Base-by-base conservation (phyloP, 371 early-diverging fungal species). In the Syncephalis plumigaleata region DNA sequence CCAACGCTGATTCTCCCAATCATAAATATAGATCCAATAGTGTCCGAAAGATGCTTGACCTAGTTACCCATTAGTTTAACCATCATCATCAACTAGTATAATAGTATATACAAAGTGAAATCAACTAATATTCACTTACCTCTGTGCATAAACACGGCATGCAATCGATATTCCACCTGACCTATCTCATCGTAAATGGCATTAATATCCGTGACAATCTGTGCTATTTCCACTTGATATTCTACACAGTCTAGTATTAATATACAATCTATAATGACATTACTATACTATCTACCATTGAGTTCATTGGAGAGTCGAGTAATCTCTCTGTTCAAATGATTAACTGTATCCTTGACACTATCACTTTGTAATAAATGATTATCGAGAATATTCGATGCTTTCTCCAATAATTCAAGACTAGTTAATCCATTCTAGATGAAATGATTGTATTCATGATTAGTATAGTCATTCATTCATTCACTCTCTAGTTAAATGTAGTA, bases 11-110 rank as follows among this genome's bases (percentile, higher is more conserved):
- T 59, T 42, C 22, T 63, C 60, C 23, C 67, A 67, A 52, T 91
- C 84, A 3, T 70, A 65, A 18, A 91, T 72, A 49, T 84, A 87
- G 5, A 83, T 71, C 83, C 87, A 88, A 53, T 91, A 91, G 54
- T 91, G 92, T 1, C 90, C 92, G 67, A 73, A 87, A 36, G 73
- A 70, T 13, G 86, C 79, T 52, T 73, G 68, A 39, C 65, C 54
- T 60, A 45, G 11, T 13, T 2, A 5, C 13, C 18, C 20, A 46
- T n/a, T 27, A 27, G n/a, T 27, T 27, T 11, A 4, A 31, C 16
- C 23, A 13, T 0, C 16, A 42, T 21, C 1, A 21, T 21, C 4
- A 42, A 21, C 3, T 20, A 42, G 31, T 31, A n/a, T n/a, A n/a
- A n/a, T n/a, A n/a, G n/a, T n/a, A n/a, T n/a, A n/a, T n/a, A n/a